A percentile compares a stretch with the other conserved stretches of the same genome.
These are phyloP conservation scores for Kazachstania kunashirensis DNA, from an alignment of 805 yeast species.

Conservation along the genomic window DNA sequence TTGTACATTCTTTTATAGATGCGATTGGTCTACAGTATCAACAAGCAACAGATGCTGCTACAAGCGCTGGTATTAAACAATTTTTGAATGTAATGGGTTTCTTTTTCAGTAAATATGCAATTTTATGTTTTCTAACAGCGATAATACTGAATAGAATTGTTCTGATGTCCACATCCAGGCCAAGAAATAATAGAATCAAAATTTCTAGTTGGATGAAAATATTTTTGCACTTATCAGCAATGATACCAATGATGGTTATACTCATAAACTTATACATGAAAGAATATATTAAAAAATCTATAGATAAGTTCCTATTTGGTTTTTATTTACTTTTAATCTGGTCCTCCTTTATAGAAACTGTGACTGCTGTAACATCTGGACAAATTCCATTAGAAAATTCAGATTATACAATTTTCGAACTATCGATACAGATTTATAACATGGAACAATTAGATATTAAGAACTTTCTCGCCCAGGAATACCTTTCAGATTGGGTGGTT, in stretches of 20 bases:
- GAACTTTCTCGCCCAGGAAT: neutral
- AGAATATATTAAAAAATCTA: too few relatives aligned
- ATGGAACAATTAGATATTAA: neutral
- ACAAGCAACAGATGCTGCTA: slow-evolving; percentile 9
- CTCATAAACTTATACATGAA: neutral
- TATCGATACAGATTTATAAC: slow-evolving; percentile 19
- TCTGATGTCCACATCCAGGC: slow-evolving; percentile 27
- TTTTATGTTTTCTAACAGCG: slow-evolving; percentile 49
- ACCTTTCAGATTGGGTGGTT: slow-evolving; percentile 33
- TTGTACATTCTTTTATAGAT: slow-evolving; percentile 9
- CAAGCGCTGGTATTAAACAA: slow-evolving; percentile 1
- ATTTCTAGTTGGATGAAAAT: slow-evolving; percentile 21
- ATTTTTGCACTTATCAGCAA: slow-evolving; percentile 25
- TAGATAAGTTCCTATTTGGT: neutral
- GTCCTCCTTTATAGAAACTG: slow-evolving; percentile 41
- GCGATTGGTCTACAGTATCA: slow-evolving; percentile 18
- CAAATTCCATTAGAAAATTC: slow-evolving; percentile 22
- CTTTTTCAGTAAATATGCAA: slow-evolving; percentile 42
- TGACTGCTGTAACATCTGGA: slow-evolving; percentile 43
- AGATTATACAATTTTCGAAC: slow-evolving; percentile 25
- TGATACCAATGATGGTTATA: slow-evolving; percentile 19
- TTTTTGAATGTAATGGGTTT: slow-evolving; percentile 28
- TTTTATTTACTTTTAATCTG: slow-evolving; percentile 20
- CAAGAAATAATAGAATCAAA: neutral
- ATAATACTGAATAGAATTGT: slow-evolving; percentile 47